A percentile compares a stretch with the other conserved stretches of the same genome.
Conservation (phyloP, 2,329 filamentous ascomycete genomes). For the Diaporthe vaccinii region DNA sequence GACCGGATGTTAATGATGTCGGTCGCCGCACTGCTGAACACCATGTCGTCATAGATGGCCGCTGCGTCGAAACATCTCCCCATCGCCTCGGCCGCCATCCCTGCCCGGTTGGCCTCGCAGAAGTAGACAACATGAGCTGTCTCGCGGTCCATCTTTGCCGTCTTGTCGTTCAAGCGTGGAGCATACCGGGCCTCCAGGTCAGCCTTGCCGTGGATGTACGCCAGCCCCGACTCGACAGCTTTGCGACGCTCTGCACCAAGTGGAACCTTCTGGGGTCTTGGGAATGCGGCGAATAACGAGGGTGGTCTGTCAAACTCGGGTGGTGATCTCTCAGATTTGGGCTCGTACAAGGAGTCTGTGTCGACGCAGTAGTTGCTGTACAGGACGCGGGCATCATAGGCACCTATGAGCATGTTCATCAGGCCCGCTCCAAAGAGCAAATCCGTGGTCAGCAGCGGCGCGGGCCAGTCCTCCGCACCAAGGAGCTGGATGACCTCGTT, state of each 20-base stretch:
- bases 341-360: slow-evolving; percentile 16
- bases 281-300: not conserved
- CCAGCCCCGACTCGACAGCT: slow-evolving; percentile 16
- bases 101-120: slow-evolving; percentile 28
- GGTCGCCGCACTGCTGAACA: slow-evolving; percentile 22
- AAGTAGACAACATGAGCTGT: slow-evolving; percentile 22
- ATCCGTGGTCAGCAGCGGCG: slow-evolving; percentile 20
- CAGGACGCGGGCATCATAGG: slow-evolving; percentile 22
- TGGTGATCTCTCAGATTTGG: not conserved
- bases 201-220: slow-evolving; percentile 12
- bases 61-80: slow-evolving; percentile 28
- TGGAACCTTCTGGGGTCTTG: slow-evolving; percentile 8
- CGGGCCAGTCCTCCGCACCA: slow-evolving; percentile 24
- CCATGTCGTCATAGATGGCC: slow-evolving; percentile 33
- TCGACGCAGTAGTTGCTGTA: slow-evolving; percentile 31
- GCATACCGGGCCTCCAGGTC: not conserved
- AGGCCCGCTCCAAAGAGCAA: slow-evolving; percentile 25
- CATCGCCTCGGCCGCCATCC: slow-evolving; percentile 27
- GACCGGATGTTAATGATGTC: slow-evolving; percentile 19
- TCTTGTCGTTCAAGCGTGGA: not conserved
- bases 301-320: not conserved
- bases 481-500: slow-evolving; percentile 31
- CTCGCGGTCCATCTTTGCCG: slow-evolving; percentile 15
- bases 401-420: slow-evolving; percentile 30
- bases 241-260: slow-evolving; percentile 20